Conservation (phyloP, 106 monocot species). For the Dendrobium officinale region DNA sequence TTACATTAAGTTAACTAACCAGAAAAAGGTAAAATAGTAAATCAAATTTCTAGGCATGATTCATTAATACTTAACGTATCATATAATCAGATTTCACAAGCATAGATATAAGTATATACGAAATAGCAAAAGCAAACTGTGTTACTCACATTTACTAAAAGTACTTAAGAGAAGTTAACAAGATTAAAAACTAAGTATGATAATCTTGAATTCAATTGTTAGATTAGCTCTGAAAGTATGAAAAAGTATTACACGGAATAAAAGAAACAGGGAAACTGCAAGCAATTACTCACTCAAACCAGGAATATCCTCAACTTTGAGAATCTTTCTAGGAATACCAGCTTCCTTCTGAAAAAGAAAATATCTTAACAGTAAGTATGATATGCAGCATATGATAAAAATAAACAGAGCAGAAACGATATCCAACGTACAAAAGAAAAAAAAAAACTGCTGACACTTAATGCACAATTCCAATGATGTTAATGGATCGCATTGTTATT, state of each 20-base stretch:
- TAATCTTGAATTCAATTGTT: neutral
- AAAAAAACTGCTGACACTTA: neutral
- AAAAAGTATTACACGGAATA: neutral
- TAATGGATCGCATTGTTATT: neutral
- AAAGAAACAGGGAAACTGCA: neutral
- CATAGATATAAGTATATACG: neutral
- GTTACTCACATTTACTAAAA: neutral
- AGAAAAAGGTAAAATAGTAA: neutral
- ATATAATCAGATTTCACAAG: neutral
- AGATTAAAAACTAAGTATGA: neutral
- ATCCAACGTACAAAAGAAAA: neutral
- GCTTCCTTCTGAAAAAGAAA: slow-evolving; percentile 76
- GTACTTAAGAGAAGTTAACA: neutral
- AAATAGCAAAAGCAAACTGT: neutral
- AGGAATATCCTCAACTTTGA: slow-evolving; percentile 95
- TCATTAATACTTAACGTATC: neutral
- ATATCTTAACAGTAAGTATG: neutral
- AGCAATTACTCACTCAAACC: slow-evolving; percentile 74
- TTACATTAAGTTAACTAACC: too few species aligned
- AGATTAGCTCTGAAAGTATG: neutral
- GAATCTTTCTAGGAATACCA: slow-evolving; percentile 75
- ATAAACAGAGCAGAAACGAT: neutral
- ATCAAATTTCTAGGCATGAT: neutral
- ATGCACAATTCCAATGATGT: neutral
- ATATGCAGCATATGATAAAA: neutral